Evolutionary conservation across 1,284 basidiomycete genomes (phyloP).

Genomic region (Hymenochaete sp.): DNA sequence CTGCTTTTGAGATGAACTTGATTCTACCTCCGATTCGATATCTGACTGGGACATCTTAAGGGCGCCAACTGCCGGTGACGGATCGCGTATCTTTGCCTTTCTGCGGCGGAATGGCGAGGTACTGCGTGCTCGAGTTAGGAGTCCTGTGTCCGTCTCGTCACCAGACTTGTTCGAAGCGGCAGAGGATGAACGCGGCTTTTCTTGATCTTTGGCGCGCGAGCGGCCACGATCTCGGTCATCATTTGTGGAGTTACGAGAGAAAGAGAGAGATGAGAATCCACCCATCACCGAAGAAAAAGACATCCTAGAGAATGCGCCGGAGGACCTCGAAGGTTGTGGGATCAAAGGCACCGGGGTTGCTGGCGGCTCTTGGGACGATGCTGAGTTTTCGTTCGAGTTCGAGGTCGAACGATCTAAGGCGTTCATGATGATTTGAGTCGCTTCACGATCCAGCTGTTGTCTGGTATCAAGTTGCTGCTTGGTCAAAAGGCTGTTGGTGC

Average conservation of each 20-base stretch:
- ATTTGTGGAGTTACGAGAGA: slow-evolving; percentile 42
- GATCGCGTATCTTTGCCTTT: slow-evolving; percentile 51
- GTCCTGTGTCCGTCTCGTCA: slow-evolving; percentile 26
- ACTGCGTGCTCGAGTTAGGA: slow-evolving; percentile 47
- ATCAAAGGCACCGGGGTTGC: slow-evolving; percentile 23
- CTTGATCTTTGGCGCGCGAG: slow-evolving; percentile 29
- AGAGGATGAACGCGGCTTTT: slow-evolving; percentile 45
- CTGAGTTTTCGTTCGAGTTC: too few relatives aligned
- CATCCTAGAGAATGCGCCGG: slow-evolving; percentile 50
- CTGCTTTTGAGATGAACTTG: slow-evolving; percentile 30
- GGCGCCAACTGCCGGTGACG: slow-evolving; percentile 63
- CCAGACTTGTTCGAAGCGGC: slow-evolving; percentile 25
- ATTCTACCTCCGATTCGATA: slow-evolving; percentile 48
- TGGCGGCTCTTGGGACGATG: not conserved
- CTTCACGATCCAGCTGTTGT: slow-evolving; percentile 37
- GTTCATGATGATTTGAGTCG: slow-evolving; percentile 33
- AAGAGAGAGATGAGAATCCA: slow-evolving; percentile 50
- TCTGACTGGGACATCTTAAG: slow-evolving; percentile 64
- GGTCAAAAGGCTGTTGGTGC: slow-evolving; percentile 11
- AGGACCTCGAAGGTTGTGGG: slow-evolving; percentile 26
- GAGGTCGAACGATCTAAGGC: slow-evolving; percentile 45
- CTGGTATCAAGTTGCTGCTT: too few relatives aligned
- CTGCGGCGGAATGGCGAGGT: slow-evolving; percentile 64
- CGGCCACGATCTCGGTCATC: slow-evolving; percentile 28
- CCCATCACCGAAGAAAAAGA: slow-evolving; percentile 65